Evolutionary conservation across 768 basidiomycete species (phyloP).

Genomic region (Tylopilus plumbeoviolaceoides): DNA sequence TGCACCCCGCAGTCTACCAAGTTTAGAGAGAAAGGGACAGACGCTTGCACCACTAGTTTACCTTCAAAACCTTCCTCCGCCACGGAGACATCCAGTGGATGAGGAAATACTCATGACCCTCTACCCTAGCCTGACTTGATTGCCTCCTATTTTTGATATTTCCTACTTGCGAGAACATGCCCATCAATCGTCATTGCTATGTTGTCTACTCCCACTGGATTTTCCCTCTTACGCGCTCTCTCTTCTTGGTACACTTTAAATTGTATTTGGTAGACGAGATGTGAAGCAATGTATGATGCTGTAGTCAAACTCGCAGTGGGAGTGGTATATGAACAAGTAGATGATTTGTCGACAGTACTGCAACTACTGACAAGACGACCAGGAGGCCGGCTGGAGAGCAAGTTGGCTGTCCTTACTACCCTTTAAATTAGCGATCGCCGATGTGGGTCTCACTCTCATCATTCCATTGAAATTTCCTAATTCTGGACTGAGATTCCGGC

Average conservation of each 20-base stretch:
- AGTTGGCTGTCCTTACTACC: not conserved
- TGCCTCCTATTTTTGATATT: conserved; percentile 12
- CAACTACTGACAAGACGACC: not conserved
- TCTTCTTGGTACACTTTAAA: conserved; percentile 18
- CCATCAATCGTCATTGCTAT: conserved; percentile 13
- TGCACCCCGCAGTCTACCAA: not conserved
- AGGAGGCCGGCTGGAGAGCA: not conserved
- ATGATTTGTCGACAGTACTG: not conserved
- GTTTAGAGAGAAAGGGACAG: conserved; percentile 21
- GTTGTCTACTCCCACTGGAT: conserved; percentile 5
- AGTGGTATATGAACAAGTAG: not conserved
- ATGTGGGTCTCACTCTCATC: too few species aligned
- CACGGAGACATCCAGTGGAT: conserved; percentile 65
- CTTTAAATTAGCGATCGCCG: not conserved
- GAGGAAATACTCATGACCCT: conserved; percentile 68
- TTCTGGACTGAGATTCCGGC: not conserved
- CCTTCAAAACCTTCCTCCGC: conserved; percentile 55
- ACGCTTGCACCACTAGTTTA: conserved; percentile 61
- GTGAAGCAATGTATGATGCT: conserved; percentile 20
- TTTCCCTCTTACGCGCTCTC: conserved; percentile 6
- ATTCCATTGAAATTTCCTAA: too few species aligned
- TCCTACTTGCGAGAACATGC: conserved; percentile 1
- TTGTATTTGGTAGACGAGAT: conserved; percentile 23
- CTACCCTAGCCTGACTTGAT: conserved; percentile 31
- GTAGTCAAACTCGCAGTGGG: not conserved